Percentiles rank a stretch among this genome's conserved stretches.
Evolutionary conservation across 257 asterid species (phyloP).

Genomic region (Solanum paucissectum): DNA sequence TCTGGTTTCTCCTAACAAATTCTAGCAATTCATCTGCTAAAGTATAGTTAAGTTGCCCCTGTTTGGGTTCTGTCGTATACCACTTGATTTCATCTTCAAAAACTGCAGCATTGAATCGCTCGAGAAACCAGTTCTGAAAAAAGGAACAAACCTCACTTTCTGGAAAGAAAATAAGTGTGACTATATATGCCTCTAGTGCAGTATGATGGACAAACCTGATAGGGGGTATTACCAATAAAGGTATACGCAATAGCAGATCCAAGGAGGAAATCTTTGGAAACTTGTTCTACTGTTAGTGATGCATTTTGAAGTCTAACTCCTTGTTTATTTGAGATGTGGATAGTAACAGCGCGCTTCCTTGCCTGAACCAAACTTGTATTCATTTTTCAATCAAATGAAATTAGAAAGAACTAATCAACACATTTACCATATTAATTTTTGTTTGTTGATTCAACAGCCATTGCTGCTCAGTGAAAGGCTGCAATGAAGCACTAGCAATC

Average conservation of each 20-base stretch:
- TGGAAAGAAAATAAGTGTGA: background rate
- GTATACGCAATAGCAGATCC: constrained; percentile 41
- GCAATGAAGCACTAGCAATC: constrained; percentile 20
- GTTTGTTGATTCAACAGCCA: constrained; percentile 18
- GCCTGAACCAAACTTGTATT: constrained; percentile 11
- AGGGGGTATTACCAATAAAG: constrained; percentile 25
- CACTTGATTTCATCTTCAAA: constrained; percentile 42
- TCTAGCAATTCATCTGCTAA: constrained; percentile 29
- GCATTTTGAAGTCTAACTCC: constrained; percentile 27
- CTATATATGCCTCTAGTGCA: background rate
- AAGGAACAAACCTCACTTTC: background rate
- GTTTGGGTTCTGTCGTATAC: constrained; percentile 28
- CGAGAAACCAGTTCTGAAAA: constrained; percentile 29
- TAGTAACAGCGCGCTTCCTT: constrained; percentile 26
- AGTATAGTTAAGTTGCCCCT: constrained; percentile 25
- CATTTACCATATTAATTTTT: constrained; percentile 13
- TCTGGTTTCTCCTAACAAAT: constrained; percentile 26
- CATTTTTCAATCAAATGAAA: background rate
- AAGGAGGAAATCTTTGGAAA: constrained; percentile 37
- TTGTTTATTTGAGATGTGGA: constrained; percentile 26
- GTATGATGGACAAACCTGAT: constrained; percentile 22
- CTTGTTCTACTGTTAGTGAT: constrained; percentile 19
- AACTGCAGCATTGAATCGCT: constrained; percentile 30
- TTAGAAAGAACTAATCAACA: background rate
- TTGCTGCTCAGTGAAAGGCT: constrained; percentile 21